Evolutionary conservation across 2,329 filamentous ascomycete genomes (phyloP), one percentile per base, ranked within the genome.

Genomic region (Phoma sp.): DNA sequence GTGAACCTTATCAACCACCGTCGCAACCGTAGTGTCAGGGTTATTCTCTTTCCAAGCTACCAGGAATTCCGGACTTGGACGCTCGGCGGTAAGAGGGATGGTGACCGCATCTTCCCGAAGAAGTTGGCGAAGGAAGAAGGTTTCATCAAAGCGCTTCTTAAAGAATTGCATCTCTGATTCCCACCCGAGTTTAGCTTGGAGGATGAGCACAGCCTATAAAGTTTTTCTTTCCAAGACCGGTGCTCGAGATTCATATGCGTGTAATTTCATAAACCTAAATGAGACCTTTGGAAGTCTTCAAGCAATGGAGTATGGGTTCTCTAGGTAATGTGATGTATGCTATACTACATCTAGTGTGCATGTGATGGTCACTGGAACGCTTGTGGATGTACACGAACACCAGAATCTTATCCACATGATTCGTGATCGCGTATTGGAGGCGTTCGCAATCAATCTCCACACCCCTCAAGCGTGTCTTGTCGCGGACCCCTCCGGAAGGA

Each of bases 1-100:
- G 54, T 55, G 17, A 57, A 65, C 29, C 39, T 71, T 7, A 59
- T 71, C 32, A 50, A 68, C 23, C 56, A 68, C 28, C 59, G 62
- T 11, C 65, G 57, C 12, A 65, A 64, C 25, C 59, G 54, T 2
- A 29, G 45, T 2, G 23, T 53, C 9, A n/a, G 38, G 1, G 36
- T 62, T n/a, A 42, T 60, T 1, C 40, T 48, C 12, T 68, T 63
- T 25, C 20, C 50, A 18, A 58, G 56, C n/a, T 57, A 60, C 17
- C 46, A 36, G 1, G 43, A 47, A 15, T 59, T 69, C 17, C 40
- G 38, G 2, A 43, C 36, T 12, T 60, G 56, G 30, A 60, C 64
- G 3, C 48, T 46, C 11, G 39, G 39, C 10, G 51, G 56, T 3
- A 39, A 33, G 26, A 39, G 18, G 14, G 7, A 14, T 2, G 18